Evolutionary conservation across 371 early-diverging fungal species (phyloP), one percentile per base, ranked within the genome.

Genomic region (Mortierella polycephala): DNA sequence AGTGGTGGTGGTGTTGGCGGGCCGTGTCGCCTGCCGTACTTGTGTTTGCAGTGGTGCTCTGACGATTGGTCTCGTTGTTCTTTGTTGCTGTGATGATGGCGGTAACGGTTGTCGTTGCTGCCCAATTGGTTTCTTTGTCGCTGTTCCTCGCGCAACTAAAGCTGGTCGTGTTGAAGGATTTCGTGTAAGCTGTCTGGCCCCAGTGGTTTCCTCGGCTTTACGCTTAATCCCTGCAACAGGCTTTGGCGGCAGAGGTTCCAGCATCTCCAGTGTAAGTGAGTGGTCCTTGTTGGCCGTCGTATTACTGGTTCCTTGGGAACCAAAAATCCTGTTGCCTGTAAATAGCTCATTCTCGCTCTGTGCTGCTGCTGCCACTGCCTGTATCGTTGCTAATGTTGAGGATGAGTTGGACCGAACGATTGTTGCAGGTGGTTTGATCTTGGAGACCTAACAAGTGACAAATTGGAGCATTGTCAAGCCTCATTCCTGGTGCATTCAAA

Each of bases 331-430:
- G 51, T 18, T 51, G 46, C 16, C 16, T 16, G 20, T 9, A 18
- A 51, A 51, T 6, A 20, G 51, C 51, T 51, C 51, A 5, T 56
- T 16, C 4, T 51, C 51, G 10, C 20, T 51, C 51, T 51, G 51
- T 21, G 51, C 51, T 18, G 51, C 62, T 6, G 61, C 62, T 8
- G 57, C 61, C 5, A 61, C 46, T 4, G 69, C 69, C n/a, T 62
- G 42, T 1, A 46, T 62, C 42, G 69, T 62, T 16, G 61, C 56
- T 0, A 62, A 49, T 13, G 62, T 51, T 1, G 69, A 62, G 2
- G 69, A 69, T 16, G 69, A 69, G 44, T 61, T 62, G 46, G 69
- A 55, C 45, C 69, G 69, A 10, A 42, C 41, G 30, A 69, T 60
- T 11, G 69, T 54, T 30, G 62, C 45, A 6, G 69, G 69, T 1